Evolutionary conservation across 2,329 filamentous ascomycete genomes (phyloP).

Genomic region (Chalaropsis thielavioides): DNA sequence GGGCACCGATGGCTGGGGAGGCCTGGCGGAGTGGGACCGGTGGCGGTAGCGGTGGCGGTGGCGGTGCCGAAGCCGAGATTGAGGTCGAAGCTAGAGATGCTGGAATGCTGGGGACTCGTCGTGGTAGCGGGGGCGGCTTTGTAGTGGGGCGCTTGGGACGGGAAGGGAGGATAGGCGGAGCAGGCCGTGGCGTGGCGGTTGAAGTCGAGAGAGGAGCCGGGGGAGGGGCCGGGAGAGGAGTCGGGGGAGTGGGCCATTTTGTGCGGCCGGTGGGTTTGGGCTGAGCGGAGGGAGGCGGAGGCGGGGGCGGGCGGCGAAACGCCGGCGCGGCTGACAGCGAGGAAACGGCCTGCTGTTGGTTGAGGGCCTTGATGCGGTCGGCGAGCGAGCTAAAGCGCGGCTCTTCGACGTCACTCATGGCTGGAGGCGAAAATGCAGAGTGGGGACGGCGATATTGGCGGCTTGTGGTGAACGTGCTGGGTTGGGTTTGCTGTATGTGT

Average conservation of each 20-base stretch:
- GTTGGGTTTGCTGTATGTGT: not conserved
- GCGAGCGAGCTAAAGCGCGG: slow-evolving; percentile 46
- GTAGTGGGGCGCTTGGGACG: slow-evolving; percentile 26
- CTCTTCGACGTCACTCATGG: slow-evolving; percentile 45
- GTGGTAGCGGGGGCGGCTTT: slow-evolving; percentile 24
- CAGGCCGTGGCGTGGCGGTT: slow-evolving; percentile 20
- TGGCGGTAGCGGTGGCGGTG: not conserved
- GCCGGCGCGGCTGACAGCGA: not conserved
- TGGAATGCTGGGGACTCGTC: slow-evolving; percentile 17
- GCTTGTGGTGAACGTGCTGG: not conserved
- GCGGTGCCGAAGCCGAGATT: not conserved
- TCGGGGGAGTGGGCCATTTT: slow-evolving; percentile 16
- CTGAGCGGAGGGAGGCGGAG: slow-evolving; percentile 15
- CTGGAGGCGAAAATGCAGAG: not conserved
- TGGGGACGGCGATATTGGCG: not conserved
- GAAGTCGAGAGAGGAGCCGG: slow-evolving; percentile 17
- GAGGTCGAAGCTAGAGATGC: not conserved
- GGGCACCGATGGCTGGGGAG: not conserved
- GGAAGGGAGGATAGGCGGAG: slow-evolving; percentile 30
- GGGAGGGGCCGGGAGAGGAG: not conserved
- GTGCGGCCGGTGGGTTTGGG: not conserved
- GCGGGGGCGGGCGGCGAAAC: slow-evolving; percentile 24
- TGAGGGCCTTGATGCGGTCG: slow-evolving; percentile 50
- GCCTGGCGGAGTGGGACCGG: not conserved
- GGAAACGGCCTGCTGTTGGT: slow-evolving; percentile 43